These are phyloP conservation scores for Elongisporangium senticosum DNA, from an alignment of 352 stramenopile genomes.

Conservation along the genomic window DNA sequence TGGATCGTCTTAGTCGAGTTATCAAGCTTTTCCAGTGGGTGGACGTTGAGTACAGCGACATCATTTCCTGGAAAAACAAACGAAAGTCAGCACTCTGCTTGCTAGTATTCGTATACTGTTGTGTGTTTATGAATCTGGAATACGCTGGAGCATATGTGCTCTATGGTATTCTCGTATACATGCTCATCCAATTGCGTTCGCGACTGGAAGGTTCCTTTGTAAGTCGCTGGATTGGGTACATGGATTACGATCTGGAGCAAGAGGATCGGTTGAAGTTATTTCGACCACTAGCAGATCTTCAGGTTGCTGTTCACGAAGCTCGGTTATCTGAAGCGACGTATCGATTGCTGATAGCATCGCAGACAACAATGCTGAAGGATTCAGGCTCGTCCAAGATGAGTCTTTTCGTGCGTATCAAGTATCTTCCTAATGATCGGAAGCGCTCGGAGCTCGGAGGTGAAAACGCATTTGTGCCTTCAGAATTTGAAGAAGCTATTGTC, in stretches of 20 bases:
- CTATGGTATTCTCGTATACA: slow-evolving; percentile 54
- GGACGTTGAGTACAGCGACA: slow-evolving; percentile 65
- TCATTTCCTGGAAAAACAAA: slow-evolving; percentile 86
- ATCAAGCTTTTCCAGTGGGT: slow-evolving; percentile 68
- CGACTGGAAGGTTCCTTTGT: slow-evolving; percentile 61
- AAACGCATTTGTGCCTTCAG: slow-evolving; percentile 61
- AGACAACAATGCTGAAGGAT: slow-evolving; percentile 50
- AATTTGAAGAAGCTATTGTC: slow-evolving; percentile 58
- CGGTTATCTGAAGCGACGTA: slow-evolving; percentile 45
- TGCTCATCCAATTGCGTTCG: slow-evolving; percentile 70
- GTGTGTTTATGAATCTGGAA: slow-evolving; percentile 68
- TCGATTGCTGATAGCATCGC: slow-evolving; percentile 49
- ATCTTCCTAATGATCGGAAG: slow-evolving; percentile 71
- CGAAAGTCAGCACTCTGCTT: slow-evolving; percentile 71
- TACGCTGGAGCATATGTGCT: slow-evolving; percentile 70
- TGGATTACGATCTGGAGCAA: slow-evolving; percentile 69
- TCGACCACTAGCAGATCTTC: slow-evolving; percentile 61
- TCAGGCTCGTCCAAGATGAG: slow-evolving; percentile 50
- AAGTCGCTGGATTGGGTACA: slow-evolving; percentile 70
- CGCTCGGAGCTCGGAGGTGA: slow-evolving; percentile 29
- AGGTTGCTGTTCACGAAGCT: slow-evolving; percentile 72
- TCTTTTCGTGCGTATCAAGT: slow-evolving; percentile 74
- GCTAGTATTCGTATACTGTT: slow-evolving; percentile 51
- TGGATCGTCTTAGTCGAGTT: slow-evolving; percentile 65
- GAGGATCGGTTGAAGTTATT: slow-evolving; percentile 71